Percentiles rank a stretch among this genome's conserved stretches.
Conservation (phyloP, 2,329 filamentous ascomycete species). For the Trichothecium sympodiale region DNA sequence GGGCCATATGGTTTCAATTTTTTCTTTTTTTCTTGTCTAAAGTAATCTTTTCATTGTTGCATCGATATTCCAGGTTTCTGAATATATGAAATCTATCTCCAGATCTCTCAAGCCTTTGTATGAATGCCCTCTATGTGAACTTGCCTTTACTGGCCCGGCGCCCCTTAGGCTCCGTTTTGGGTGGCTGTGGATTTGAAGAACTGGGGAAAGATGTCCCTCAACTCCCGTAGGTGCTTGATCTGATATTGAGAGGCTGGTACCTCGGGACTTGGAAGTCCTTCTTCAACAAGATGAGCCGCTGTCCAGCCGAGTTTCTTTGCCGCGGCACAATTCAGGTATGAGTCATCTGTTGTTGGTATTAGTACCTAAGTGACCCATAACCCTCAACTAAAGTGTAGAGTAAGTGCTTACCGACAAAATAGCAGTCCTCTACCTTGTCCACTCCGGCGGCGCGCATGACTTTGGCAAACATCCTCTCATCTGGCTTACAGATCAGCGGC, state of each 20-base stretch:
- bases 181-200: conserved; percentile 56
- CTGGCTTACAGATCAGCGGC: conserved; percentile 79
- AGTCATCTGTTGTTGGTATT: conserved; percentile 58
- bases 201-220: conserved; percentile 68
- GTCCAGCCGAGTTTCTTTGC: conserved; percentile 78
- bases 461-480: conserved; percentile 71
- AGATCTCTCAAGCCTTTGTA: not conserved
- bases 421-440: conserved; percentile 60
- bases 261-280: conserved; percentile 51
- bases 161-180: not conserved
- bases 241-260: conserved; percentile 61
- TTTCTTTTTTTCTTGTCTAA: not conserved
- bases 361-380: conserved; percentile 11
- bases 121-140: not conserved
- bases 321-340: conserved; percentile 66
- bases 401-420: conserved; percentile 69
- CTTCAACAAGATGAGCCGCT: conserved; percentile 75
- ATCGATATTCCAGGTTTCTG: not conserved
- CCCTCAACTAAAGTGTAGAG: too few relatives aligned
- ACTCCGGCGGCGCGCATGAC: conserved; percentile 79
- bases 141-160: not conserved
- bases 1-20: not conserved
- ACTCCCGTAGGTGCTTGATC: conserved; percentile 64
- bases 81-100: not conserved
- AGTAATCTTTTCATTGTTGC: too few relatives aligned